Conservation (phyloP, 768 basidiomycete genomes). For the Mycena pura region DNA sequence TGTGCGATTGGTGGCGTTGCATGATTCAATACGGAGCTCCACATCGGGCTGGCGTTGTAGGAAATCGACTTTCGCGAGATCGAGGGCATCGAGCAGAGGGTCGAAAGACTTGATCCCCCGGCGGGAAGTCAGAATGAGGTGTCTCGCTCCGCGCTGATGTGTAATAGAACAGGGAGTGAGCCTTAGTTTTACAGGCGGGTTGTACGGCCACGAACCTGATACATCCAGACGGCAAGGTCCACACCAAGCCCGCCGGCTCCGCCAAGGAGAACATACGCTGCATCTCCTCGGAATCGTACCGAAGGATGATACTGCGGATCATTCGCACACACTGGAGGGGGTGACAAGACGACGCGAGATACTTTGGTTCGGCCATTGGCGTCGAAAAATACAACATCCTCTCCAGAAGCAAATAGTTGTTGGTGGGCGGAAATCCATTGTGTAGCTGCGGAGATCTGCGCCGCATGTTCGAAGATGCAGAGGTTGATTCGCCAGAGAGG, state of each 20-base stretch:
- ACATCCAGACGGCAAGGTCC: slow-evolving; percentile 20
- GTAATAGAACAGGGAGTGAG: not conserved
- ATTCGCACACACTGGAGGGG: not conserved
- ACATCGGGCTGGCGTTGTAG: not conserved
- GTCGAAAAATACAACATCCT: slow-evolving; percentile 4
- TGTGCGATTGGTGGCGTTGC: slow-evolving; percentile 6
- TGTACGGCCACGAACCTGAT: slow-evolving; percentile 13
- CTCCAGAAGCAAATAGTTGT: not conserved
- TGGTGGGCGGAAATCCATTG: too few species aligned
- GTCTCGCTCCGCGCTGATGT: slow-evolving; percentile 9
- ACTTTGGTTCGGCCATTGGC: not conserved
- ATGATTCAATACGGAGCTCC: not conserved
- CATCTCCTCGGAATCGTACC: slow-evolving; percentile 6
- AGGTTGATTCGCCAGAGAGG: not conserved
- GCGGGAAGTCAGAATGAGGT: slow-evolving; percentile 14
- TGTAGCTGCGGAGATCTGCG: too few species aligned
- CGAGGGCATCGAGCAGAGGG: not conserved
- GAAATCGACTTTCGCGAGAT: slow-evolving; percentile 11
- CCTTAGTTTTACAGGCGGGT: not conserved
- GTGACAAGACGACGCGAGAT: not conserved
- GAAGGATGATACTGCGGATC: not conserved
- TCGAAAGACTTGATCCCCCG: slow-evolving; percentile 8
- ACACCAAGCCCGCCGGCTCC: slow-evolving; percentile 12
- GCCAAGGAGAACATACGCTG: slow-evolving; percentile 5
- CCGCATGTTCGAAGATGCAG: not conserved